A percentile compares a stretch with the other conserved stretches of the same genome.
Evolutionary conservation across 345 rosid genomes (phyloP).

Genomic region (Noccaea bulbosa): DNA sequence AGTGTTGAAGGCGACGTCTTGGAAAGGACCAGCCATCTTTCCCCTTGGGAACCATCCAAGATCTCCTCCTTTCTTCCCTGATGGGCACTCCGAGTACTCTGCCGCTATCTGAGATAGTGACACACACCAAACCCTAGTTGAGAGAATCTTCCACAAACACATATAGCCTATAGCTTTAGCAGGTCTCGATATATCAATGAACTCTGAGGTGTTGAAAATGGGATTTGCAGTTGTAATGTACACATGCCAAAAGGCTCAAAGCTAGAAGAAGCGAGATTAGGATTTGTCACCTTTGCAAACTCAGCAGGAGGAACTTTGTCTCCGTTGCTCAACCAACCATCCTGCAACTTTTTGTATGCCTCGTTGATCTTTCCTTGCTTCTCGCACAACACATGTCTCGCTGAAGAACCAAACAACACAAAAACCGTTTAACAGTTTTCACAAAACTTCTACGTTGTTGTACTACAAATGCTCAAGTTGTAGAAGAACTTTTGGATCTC

Average conservation of each 20-base stretch:
- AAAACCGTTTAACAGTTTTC: background rate
- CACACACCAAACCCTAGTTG: background rate
- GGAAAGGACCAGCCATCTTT: conserved; percentile 98
- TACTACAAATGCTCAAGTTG: background rate
- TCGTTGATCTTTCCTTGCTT: conserved; percentile 96
- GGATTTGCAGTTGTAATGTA: background rate
- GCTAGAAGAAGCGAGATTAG: background rate
- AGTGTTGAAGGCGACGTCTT: conserved; percentile 87
- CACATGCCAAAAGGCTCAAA: background rate
- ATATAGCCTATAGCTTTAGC: conserved; percentile 12
- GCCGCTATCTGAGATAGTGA: conserved; percentile 68
- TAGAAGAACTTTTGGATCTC: background rate
- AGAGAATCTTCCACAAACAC: conserved; percentile 3
- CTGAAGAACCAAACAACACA: conserved; percentile 44
- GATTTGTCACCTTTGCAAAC: conserved; percentile 74
- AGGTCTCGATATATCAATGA: background rate
- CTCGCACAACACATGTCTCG: conserved; percentile 88
- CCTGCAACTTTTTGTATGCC: conserved; percentile 92
- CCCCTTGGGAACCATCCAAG: conserved; percentile 99
- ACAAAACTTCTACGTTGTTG: background rate
- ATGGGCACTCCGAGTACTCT: conserved; percentile 93
- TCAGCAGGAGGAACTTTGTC: conserved; percentile 99
- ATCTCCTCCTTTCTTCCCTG: conserved; percentile 98
- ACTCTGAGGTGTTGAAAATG: conserved; percentile 15
- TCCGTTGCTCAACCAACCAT: conserved; percentile 91